phyloP scores from a whole-genome alignment of 331 rosid genomes.

The Dryas integrifolia region DNA sequence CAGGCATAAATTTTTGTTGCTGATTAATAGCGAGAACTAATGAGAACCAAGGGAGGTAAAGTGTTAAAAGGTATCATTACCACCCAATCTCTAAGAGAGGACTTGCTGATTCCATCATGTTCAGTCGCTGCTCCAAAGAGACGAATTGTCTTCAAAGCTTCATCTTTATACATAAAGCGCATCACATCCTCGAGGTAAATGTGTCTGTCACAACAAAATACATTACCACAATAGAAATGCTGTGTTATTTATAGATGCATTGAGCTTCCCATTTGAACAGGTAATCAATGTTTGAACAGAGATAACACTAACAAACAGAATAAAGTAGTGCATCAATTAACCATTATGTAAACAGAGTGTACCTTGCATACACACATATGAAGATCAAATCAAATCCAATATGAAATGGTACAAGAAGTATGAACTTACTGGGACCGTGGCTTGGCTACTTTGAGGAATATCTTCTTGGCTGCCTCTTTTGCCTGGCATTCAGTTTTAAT shows the following conservation, averaged over 20 bases:
- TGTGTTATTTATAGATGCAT: neutral
- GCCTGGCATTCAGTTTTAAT: slow-evolving; percentile 35
- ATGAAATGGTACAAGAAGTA: neutral
- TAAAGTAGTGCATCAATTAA: neutral
- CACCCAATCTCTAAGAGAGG: slow-evolving; percentile 40
- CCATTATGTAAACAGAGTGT: neutral
- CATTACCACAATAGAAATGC: neutral
- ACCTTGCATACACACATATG: neutral
- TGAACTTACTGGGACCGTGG: slow-evolving; percentile 23
- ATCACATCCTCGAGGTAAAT: slow-evolving; percentile 35
- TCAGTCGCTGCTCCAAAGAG: slow-evolving; percentile 24
- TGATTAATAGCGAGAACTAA: neutral
- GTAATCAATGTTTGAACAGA: neutral
- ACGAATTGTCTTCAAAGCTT: slow-evolving; percentile 31
- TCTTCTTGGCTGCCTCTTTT: slow-evolving; percentile 34
- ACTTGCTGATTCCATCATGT: slow-evolving; percentile 28
- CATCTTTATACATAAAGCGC: slow-evolving; percentile 34
- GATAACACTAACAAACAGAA: neutral
- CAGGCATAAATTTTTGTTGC: neutral
- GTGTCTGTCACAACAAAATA: slow-evolving; percentile 22
- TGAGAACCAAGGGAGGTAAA: neutral
- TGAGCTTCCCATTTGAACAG: neutral
- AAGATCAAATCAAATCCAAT: neutral
- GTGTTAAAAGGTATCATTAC: slow-evolving; percentile 14
- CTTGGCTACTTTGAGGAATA: slow-evolving; percentile 32